phyloP scores from a whole-genome alignment of 352 stramenopile species.

The Phytophthora sp. region DNA sequence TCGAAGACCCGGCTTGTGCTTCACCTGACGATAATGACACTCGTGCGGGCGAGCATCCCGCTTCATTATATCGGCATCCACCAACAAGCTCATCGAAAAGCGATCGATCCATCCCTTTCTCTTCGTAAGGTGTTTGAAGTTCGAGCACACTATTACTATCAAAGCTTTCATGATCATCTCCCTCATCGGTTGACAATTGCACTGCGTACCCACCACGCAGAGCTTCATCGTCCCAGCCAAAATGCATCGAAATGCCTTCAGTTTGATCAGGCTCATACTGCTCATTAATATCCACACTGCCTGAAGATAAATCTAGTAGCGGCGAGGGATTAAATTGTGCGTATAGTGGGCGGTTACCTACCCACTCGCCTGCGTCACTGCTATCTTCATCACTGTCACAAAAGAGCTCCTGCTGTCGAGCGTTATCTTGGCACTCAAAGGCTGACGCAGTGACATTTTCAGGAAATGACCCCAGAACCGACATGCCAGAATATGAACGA shows the following conservation, averaged over 20 bases:
- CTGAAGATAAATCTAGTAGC: conserved; percentile 27
- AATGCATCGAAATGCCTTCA: conserved; percentile 12
- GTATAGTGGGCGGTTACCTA: conserved; percentile 22
- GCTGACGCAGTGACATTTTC: not conserved
- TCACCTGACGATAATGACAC: conserved; percentile 19
- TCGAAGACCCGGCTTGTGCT: conserved; percentile 20
- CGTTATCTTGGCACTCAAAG: conserved; percentile 2
- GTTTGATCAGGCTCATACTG: conserved; percentile 20
- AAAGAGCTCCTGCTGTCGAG: conserved; percentile 20
- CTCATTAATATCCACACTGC: conserved; percentile 36
- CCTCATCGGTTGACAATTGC: conserved; percentile 25
- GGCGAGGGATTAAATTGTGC: conserved; percentile 19
- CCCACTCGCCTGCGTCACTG: conserved; percentile 28
- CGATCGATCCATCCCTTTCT: conserved; percentile 23
- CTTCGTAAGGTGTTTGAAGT: conserved; percentile 27
- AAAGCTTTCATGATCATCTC: conserved; percentile 32
- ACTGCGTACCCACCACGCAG: conserved; percentile 10
- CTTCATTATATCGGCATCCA: conserved; percentile 8
- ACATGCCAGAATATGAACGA: conserved; percentile 9
- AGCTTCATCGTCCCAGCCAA: conserved; percentile 23
- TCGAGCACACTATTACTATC: conserved; percentile 36
- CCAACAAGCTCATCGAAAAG: conserved; percentile 22
- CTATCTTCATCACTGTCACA: conserved; percentile 39
- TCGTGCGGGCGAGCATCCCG: conserved; percentile 7
- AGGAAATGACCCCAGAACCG: not conserved